Conservation (phyloP, 805 yeast genomes). For the Yarrowia divulgata region DNA sequence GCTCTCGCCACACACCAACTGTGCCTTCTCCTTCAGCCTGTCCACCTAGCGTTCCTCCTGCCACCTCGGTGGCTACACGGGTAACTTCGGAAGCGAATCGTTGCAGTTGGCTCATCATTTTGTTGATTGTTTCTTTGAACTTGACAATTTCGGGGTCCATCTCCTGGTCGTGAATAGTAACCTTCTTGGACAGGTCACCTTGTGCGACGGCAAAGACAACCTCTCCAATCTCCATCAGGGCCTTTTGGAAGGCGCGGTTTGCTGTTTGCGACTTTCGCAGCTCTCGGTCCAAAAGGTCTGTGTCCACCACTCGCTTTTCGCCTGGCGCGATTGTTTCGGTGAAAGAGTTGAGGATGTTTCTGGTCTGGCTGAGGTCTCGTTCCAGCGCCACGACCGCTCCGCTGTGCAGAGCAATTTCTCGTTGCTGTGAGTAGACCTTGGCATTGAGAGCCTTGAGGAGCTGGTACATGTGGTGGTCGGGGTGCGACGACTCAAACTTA, state of each 20-base stretch:
- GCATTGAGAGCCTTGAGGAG: conserved; percentile 44
- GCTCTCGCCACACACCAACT: conserved; percentile 86
- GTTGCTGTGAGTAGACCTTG: conserved; percentile 51
- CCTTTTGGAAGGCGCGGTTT: conserved; percentile 71
- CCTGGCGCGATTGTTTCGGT: conserved; percentile 48
- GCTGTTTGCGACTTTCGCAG: conserved; percentile 57
- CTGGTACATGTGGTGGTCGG: conserved; percentile 37
- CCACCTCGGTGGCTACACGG: conserved; percentile 86
- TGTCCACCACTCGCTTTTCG: conserved; percentile 47
- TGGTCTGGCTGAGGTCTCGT: conserved; percentile 49
- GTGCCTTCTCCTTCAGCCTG: conserved; percentile 86
- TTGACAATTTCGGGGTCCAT: conserved; percentile 79
- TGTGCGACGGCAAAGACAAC: conserved; percentile 88
- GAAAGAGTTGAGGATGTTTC: conserved; percentile 49
- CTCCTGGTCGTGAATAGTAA: conserved; percentile 72
- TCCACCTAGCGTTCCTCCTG: conserved; percentile 89
- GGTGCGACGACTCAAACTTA: conserved; percentile 36
- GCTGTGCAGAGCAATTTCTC: conserved; percentile 50
- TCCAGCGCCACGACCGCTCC: conserved; percentile 50
- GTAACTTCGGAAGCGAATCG: conserved; percentile 83
- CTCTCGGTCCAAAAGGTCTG: conserved; percentile 50
- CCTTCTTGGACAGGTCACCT: conserved; percentile 86
- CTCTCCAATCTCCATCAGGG: conserved; percentile 79
- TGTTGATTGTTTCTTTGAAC: conserved; percentile 80
- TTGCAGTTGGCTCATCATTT: conserved; percentile 88